These are phyloP conservation scores for Tolypocladium paradoxum DNA, from an alignment of 2,329 filamentous ascomycete genomes.

Conservation along the genomic window DNA sequence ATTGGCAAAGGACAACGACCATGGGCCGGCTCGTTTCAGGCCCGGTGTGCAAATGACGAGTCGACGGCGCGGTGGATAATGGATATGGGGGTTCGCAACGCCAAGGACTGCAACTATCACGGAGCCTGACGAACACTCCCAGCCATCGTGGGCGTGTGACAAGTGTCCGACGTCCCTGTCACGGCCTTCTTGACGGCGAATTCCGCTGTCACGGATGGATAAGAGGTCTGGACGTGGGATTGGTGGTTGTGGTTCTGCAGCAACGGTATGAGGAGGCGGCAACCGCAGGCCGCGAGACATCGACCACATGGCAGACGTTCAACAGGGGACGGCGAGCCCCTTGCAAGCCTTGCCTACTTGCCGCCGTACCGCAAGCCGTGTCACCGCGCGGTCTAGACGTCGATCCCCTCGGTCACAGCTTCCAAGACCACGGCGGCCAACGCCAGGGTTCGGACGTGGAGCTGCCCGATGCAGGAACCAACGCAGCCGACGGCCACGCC, in stretches of 20 bases:
- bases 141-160: neutral
- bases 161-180: neutral
- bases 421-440: neutral
- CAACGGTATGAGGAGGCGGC: neutral
- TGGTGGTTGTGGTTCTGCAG: neutral
- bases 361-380: neutral
- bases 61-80: neutral
- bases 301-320: neutral
- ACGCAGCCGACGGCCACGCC: neutral
- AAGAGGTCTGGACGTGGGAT: neutral
- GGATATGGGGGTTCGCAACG: neutral
- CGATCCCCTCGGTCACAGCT: neutral
- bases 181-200: neutral
- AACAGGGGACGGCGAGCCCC: neutral
- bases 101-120: neutral
- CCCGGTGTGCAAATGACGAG: neutral
- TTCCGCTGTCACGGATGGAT: neutral
- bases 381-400: neutral
- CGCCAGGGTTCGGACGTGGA: too few relatives aligned
- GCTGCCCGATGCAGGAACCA: neutral
- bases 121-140: neutral
- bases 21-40: neutral
- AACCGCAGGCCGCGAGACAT: neutral
- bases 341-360: neutral
- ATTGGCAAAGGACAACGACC: neutral